A percentile compares a stretch with the other conserved stretches of the same genome.
These are phyloP conservation scores for Marchantia polymorpha DNA, from an alignment of 225 moss, liverwort and hornwort genomes.

Conservation along the genomic window DNA sequence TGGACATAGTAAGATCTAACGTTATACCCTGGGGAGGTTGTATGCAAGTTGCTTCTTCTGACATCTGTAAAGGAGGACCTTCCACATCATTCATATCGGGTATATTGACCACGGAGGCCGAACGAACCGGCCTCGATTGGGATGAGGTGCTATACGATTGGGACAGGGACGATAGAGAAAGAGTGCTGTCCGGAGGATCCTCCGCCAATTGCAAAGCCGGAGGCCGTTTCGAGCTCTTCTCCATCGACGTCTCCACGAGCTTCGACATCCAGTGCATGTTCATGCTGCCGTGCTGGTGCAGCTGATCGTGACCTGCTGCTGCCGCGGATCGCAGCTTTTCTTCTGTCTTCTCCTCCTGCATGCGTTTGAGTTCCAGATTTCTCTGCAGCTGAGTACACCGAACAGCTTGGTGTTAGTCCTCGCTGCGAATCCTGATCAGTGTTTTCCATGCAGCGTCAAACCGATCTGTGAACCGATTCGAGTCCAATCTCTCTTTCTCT, in stretches of 20 bases:
- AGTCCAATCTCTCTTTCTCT: no score
- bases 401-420: background rate
- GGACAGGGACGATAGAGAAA: constrained; percentile 24
- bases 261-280: constrained; percentile 21
- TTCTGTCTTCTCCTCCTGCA: constrained; percentile 1
- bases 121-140: constrained; percentile 33
- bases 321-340: background rate
- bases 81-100: constrained; percentile 67
- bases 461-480: no score
- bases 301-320: background rate
- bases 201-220: background rate
- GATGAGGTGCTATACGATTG: constrained; percentile 20
- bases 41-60: constrained; percentile 23
- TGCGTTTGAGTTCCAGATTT: constrained; percentile 4
- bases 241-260: constrained; percentile 15
- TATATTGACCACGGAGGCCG: constrained; percentile 22
- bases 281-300: background rate
- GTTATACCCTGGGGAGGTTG: constrained; percentile 55
- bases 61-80: constrained; percentile 30
- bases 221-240: background rate
- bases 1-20: constrained; percentile 77
- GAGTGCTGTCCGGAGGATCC: constrained; percentile 20
- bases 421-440: no score
- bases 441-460: no score
- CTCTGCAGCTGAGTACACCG: constrained; percentile 13